Evolutionary conservation across 192 early-diverging fungal genomes (phyloP), one percentile per base, ranked within the genome.

Genomic region (Chytriomyces confervae): DNA sequence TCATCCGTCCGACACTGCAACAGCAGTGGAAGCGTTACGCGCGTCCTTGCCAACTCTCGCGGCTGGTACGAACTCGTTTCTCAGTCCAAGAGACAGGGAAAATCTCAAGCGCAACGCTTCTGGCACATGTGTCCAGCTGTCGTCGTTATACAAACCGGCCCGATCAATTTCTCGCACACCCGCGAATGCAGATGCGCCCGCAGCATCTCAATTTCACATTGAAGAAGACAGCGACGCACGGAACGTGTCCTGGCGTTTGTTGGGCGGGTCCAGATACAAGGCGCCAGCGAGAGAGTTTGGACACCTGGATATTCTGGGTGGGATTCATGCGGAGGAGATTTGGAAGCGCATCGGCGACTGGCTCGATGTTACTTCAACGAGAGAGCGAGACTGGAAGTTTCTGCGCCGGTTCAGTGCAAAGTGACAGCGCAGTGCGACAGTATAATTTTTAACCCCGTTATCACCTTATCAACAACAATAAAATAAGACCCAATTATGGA

Each of bases 401-500:
- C 57, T 62, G 75, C 75, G 84, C 53, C 61, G 84, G 63, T 85
- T 80, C 62, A 83, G 81, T 62, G 83, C 83, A 16, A 83, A 80
- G 76, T 84, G 53, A 82, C 23, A 20, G 53, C 13, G 53, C 20
- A 57, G 20, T 57, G 53, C 53, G 53, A 20, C 16, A 57, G 20
- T n/a, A 57, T 57, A 57, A 57, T 36, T 36, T 36, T 36, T 36
- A 36, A 36, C 36, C 36, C 36, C 36, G 36, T 36, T 36, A 36
- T 36, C 36, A 36, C 36, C 36, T 36, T 36, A 36, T 36, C 36
- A 1, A 36, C 36, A 36, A 36, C 4, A 36, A 36, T 36, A 36
- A 36, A 36, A 36, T 36, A 36, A 36, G 36, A 36, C 36, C 36
- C 0, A 36, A 36, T 36, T 36, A 57, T 57, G 53, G 53, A 57